Evolutionary conservation across 345 rosid genomes (phyloP).

Genomic region (Citrus inodora): DNA sequence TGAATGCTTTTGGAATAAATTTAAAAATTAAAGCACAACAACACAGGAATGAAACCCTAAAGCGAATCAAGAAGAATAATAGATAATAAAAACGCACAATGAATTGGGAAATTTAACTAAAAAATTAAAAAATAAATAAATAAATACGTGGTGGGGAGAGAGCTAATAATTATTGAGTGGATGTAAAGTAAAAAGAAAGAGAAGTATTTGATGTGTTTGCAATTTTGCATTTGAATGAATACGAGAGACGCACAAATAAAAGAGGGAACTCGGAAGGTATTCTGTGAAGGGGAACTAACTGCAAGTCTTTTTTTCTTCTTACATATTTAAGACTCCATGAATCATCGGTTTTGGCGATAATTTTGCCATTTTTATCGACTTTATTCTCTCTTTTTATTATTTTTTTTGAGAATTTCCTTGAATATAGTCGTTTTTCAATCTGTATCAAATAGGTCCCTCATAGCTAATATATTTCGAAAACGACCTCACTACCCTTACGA

Average conservation of each 20-base stretch:
- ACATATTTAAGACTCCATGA: neutral
- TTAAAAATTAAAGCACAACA: no score
- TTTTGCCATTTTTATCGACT: neutral
- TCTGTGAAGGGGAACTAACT: no score
- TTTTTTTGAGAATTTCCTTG: neutral
- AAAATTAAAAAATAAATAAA: neutral
- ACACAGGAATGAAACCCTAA: conserved; percentile 1
- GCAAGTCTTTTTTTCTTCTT: no score
- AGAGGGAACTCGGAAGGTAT: no score
- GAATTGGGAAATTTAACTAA: neutral
- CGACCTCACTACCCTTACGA: neutral
- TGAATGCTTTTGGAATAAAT: no score
- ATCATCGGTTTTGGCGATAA: neutral
- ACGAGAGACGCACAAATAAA: no score
- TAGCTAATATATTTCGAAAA: no score
- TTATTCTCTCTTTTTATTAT: neutral
- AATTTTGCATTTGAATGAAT: no score
- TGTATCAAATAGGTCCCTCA: neutral
- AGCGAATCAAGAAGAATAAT: neutral
- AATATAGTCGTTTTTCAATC: neutral
- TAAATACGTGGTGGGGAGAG: neutral
- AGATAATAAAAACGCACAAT: neutral
- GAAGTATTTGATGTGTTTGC: no score
- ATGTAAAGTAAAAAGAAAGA: neutral
- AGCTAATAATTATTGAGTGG: neutral